Conservation (phyloP, 2,329 filamentous ascomycete species). For the Chrysosphaeria jannelii region DNA sequence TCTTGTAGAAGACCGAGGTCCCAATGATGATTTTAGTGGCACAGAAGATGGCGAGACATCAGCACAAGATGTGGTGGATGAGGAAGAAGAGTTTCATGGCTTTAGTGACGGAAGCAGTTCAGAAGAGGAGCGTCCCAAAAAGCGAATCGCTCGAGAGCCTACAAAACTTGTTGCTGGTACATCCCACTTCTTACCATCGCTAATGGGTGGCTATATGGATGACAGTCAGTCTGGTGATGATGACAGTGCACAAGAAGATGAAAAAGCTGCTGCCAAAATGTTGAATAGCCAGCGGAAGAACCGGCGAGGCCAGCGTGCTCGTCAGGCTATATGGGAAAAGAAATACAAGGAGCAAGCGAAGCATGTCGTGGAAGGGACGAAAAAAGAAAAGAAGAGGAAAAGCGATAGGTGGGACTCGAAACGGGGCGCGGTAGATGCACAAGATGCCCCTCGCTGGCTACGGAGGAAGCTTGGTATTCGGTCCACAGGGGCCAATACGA, state of each 20-base stretch:
- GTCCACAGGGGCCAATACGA: background rate
- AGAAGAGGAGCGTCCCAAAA: conserved; percentile 2
- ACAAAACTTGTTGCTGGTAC: conserved; percentile 3
- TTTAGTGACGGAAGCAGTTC: conserved; percentile 5
- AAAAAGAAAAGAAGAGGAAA: conserved; percentile 7
- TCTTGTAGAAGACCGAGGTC: conserved; percentile 5
- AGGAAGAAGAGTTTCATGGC: conserved; percentile 4
- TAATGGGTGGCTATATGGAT: conserved; percentile 55
- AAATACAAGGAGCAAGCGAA: conserved; percentile 46
- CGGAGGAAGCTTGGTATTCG: conserved; percentile 6
- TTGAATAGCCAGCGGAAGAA: conserved; percentile 34
- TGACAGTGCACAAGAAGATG: conserved; percentile 7
- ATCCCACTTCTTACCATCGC: conserved; percentile 40
- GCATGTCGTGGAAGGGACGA: conserved; percentile 17
- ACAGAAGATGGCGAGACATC: conserved; percentile 1
- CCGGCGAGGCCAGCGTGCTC: conserved; percentile 38
- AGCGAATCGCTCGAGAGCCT: background rate
- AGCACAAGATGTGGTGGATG: background rate
- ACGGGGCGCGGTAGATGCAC: conserved; percentile 20
- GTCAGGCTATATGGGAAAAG: conserved; percentile 52
- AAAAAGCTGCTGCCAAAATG: conserved; percentile 16
- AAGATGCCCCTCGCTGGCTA: conserved; percentile 16
- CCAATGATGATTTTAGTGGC: conserved; percentile 5
- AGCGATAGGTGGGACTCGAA: conserved; percentile 24
- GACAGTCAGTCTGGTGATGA: conserved; percentile 33